Base-by-base conservation (phyloP, 2,329 filamentous ascomycete species). In the Coniochaeta ligniaria region DNA sequence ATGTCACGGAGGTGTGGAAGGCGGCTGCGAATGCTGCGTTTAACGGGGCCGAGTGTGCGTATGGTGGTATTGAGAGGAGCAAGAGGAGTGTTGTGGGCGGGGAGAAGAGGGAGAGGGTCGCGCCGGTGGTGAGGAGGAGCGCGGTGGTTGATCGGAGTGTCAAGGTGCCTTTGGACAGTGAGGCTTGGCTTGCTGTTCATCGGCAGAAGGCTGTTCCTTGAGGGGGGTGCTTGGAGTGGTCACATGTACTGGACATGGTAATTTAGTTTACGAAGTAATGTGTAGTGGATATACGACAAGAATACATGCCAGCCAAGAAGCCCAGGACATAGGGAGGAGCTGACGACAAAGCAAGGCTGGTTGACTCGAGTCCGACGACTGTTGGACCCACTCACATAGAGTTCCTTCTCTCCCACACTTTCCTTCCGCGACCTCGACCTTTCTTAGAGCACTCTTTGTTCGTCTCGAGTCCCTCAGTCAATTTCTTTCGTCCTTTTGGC, bases 1-100 rank as follows among this genome's bases (percentile, higher is more conserved):
- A 81, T 62, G 73, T 80, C 54, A 72, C 72, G 11, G 76, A 75
- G 43, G 69, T 79, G 22, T 83, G 80, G 80, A 77, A 77, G 67
- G 72, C 75, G 6, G 73, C 75, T 1, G 76, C 76, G 0, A 64
- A 71, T 33, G 71, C 74, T 1, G 75, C 74, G 1, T 78, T 77
- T 63, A 72, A 74, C 61, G 75, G 74, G 7, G 76, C 71, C 3
- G 73, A 72, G 55, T 78, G 76, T 58, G 75, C 72, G 16, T 68
- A 70, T 28, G 76, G 76, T 6, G 67, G 67, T 22, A 73, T 78
- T 57, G 60, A 35, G 12, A n/a, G 33, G 9, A 28, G 22, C 16
- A 60, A 20, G 20, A 61, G 45, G 41, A 35, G 35, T n/a, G 52
- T 52, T 38, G 50, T 38, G 26, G 38, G n/a, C n/a, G n/a, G 22